phyloP scores from a whole-genome alignment of 305 asterid genomes.

The Rubia tinctorum region DNA sequence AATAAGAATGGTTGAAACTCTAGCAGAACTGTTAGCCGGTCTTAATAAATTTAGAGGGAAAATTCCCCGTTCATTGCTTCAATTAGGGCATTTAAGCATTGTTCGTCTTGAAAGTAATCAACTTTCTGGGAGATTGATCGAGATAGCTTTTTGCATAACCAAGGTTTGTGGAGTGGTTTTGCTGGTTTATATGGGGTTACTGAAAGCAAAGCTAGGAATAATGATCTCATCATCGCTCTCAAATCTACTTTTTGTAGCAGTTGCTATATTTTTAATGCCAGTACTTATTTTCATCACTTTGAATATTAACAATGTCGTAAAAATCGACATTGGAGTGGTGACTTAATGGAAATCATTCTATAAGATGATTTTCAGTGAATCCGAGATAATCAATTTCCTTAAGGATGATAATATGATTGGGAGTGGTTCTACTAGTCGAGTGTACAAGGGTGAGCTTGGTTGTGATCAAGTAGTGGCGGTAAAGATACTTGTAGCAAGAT shows the following conservation, averaged over 20 bases:
- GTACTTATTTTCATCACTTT: constrained; percentile 39
- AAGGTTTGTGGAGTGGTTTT: constrained; percentile 45
- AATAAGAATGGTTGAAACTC: constrained; percentile 41
- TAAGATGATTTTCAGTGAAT: constrained; percentile 54
- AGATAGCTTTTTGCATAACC: constrained; percentile 70
- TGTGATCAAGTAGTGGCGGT: constrained; percentile 82
- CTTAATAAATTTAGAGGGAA: constrained; percentile 51
- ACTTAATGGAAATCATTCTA: constrained; percentile 73
- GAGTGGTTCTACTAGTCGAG: constrained; percentile 74
- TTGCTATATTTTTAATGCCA: constrained; percentile 39
- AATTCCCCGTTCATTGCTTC: constrained; percentile 49
- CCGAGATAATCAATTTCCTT: constrained; percentile 47
- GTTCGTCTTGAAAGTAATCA: constrained; percentile 60
- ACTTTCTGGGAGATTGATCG: constrained; percentile 45
- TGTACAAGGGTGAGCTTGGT: constrained; percentile 61
- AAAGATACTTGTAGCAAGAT: constrained; percentile 52
- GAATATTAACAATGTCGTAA: constrained; percentile 40
- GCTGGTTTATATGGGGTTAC: constrained; percentile 33
- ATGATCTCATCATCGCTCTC: constrained; percentile 32
- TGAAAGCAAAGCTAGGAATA: constrained; percentile 10
- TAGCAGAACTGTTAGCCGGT: constrained; percentile 43
- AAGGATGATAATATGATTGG: constrained; percentile 68
- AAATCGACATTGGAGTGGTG: constrained; percentile 24
- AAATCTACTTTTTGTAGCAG: constrained; percentile 30
- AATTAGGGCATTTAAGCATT: constrained; percentile 43